phyloP scores from a whole-genome alignment of 2,329 filamentous ascomycete species.

The Elsinoe perseae region DNA sequence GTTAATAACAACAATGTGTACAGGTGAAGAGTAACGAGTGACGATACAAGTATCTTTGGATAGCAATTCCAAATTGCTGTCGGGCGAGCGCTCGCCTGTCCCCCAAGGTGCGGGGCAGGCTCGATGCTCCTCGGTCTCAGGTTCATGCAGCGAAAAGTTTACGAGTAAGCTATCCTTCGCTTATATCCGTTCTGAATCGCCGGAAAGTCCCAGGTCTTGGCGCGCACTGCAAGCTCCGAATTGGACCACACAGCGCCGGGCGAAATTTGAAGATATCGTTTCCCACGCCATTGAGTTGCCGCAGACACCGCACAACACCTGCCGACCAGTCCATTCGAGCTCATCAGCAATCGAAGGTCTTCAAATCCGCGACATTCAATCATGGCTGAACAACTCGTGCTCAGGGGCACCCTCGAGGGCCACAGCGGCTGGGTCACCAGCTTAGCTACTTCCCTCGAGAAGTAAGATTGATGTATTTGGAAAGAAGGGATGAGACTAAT shows the following conservation, averaged over 20 bases:
- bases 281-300: conserved; percentile 9
- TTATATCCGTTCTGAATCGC: conserved; percentile 10
- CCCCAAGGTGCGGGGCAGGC: neutral
- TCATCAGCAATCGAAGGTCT: neutral
- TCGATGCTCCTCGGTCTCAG: neutral
- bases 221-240: conserved; percentile 16
- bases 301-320: conserved; percentile 2
- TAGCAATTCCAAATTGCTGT: conserved; percentile 6
- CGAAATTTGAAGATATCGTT: conserved; percentile 16
- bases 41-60: too few species aligned
- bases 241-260: conserved; percentile 11
- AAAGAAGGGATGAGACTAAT: conserved; percentile 27
- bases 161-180: neutral
- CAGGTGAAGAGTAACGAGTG: too few species aligned
- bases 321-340: neutral
- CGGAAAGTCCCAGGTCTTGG: neutral
- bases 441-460: conserved; percentile 97
- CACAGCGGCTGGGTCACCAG: conserved; percentile 99
- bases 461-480: conserved; percentile 52
- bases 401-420: conserved; percentile 53
- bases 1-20: too few species aligned
- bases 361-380: conserved; percentile 12
- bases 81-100: neutral
- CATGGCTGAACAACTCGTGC: conserved; percentile 37
- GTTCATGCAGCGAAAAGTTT: neutral